Evolutionary conservation across 1,284 basidiomycete species (phyloP).

Genomic region (Apiotrichum sp.): DNA sequence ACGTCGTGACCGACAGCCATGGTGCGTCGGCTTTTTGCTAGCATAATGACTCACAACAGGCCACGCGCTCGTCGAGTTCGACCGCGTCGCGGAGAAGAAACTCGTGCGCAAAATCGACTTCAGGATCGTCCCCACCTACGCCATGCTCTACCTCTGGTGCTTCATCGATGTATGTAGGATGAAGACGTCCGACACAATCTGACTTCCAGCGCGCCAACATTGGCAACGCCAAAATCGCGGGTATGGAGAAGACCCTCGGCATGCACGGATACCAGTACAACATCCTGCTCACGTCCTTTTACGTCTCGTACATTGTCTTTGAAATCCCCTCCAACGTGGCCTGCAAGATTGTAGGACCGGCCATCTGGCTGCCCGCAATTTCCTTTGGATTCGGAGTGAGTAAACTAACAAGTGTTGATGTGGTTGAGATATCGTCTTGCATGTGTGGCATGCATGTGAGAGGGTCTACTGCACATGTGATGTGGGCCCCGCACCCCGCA

Average conservation of each 20-base stretch:
- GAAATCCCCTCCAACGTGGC: conserved; percentile 22
- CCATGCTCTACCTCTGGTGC: conserved; percentile 17
- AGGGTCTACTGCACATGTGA: no score
- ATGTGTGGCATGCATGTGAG: no score
- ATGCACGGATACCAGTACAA: conserved; percentile 23
- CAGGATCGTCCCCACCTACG: conserved; percentile 17
- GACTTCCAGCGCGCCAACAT: conserved; percentile 15
- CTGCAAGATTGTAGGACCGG: conserved; percentile 19
- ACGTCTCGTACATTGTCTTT: conserved; percentile 22
- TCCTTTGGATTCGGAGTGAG: conserved; percentile 20
- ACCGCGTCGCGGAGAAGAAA: conserved; percentile 15
- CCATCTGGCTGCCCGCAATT: conserved; percentile 22
- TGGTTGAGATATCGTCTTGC: no score
- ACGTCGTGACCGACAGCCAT: conserved; percentile 8
- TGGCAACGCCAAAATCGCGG: conserved; percentile 21
- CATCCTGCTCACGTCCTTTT: conserved; percentile 18
- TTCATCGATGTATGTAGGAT: conserved; percentile 12
- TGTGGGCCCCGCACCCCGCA: no score
- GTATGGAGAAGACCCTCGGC: conserved; percentile 15
- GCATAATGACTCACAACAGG: neutral
- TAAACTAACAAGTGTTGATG: neutral
- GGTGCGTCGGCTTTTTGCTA: neutral
- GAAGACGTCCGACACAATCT: neutral
- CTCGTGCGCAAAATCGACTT: conserved; percentile 23
- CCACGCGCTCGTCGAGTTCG: conserved; percentile 11